Evolutionary conservation across 768 basidiomycete species (phyloP).

Genomic region (Cystofilobasidium bisporidii): DNA sequence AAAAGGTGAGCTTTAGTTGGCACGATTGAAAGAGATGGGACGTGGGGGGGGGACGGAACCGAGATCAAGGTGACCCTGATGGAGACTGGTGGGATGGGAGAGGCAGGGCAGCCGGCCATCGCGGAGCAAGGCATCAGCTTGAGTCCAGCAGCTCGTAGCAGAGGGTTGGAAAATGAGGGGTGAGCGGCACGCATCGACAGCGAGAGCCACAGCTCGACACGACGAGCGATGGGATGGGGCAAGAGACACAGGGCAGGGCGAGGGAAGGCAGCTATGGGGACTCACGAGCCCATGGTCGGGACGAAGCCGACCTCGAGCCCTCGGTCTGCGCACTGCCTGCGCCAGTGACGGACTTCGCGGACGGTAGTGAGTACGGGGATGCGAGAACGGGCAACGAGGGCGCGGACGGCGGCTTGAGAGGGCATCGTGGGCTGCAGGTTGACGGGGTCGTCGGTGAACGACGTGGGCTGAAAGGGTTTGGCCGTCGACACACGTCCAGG

Average conservation of each 20-base stretch:
- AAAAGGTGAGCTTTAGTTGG: neutral
- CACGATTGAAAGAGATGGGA: neutral
- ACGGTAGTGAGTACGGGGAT: conserved; percentile 39
- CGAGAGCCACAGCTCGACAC: neutral
- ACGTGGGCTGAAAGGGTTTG: neutral
- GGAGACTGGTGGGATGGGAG: conserved; percentile 44
- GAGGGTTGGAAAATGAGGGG: no score
- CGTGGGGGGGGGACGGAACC: conserved; percentile 45
- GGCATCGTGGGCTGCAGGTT: neutral
- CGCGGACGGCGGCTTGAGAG: conserved; percentile 10
- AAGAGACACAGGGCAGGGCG: no score
- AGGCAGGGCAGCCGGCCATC: conserved; percentile 61
- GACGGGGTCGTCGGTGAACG: no score
- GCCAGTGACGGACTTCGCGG: conserved; percentile 50
- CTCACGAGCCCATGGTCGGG: conserved; percentile 50
- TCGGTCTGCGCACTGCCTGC: conserved; percentile 51
- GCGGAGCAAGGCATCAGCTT: neutral
- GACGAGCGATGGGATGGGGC: neutral
- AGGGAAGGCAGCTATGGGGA: no score
- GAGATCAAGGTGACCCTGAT: conserved; percentile 82
- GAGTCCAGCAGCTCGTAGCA: no score
- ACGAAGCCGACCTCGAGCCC: conserved; percentile 73
- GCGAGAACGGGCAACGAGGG: neutral
- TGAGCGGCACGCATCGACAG: neutral
- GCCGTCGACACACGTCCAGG: no score